phyloP scores from a whole-genome alignment of 441 rosid species.

The Macaranga tanarius region DNA sequence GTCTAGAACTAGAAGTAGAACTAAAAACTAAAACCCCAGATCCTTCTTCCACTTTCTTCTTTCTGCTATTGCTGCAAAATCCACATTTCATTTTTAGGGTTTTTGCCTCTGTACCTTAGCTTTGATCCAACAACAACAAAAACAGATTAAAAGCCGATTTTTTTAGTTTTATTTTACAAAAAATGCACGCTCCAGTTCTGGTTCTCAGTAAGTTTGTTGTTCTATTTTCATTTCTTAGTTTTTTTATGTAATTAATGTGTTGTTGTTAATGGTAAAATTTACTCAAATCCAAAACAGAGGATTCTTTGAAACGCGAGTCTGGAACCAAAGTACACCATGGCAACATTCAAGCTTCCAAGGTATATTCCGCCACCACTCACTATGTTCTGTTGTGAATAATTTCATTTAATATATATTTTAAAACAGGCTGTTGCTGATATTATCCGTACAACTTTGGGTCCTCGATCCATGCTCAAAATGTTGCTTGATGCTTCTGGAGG shows the following conservation, averaged over 20 bases:
- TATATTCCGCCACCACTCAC: conserved; percentile 18
- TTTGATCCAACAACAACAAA: background rate
- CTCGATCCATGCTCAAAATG: conserved; percentile 96
- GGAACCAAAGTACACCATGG: conserved; percentile 68
- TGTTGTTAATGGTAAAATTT: background rate
- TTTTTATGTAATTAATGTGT: background rate
- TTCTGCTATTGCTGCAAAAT: no score
- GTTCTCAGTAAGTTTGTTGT: conserved; percentile 47
- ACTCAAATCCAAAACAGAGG: conserved; percentile 47
- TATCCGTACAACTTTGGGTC: conserved; percentile 90
- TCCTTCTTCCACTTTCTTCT: no score
- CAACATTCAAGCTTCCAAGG: conserved; percentile 83
- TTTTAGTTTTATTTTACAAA: no score
- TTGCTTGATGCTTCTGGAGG: conserved; percentile 88
- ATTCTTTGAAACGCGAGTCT: conserved; percentile 75
- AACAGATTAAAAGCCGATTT: no score
- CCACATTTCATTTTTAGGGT: no score
- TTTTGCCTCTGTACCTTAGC: no score
- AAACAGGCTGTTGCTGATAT: conserved; percentile 85
- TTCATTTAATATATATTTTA: background rate
- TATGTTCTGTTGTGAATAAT: conserved; percentile 1
- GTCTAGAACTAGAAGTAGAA: no score
- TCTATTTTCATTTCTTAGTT: background rate
- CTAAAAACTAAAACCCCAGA: no score
- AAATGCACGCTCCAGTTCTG: background rate